phyloP scores from a whole-genome alignment of 192 early-diverging fungal genomes.

The Coemansia sp. region DNA sequence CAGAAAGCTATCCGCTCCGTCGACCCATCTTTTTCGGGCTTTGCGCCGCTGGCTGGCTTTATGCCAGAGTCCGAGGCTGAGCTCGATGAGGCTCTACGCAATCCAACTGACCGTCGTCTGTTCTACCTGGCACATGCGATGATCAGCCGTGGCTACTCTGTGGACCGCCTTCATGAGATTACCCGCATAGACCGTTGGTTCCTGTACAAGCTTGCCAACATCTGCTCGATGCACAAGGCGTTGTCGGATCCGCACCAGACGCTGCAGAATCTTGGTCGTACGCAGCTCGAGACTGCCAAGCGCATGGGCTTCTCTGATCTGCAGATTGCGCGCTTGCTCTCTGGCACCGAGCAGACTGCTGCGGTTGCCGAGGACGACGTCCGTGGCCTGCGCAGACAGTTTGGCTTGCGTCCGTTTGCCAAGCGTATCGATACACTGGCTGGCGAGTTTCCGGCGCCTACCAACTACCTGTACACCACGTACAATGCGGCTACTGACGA shows the following conservation, averaged over 20 bases:
- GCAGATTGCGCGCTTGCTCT: constrained; percentile 71
- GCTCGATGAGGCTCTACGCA: constrained; percentile 63
- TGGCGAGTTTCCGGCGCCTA: constrained; percentile 93
- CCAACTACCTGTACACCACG: constrained; percentile 98
- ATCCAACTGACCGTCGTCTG: constrained; percentile 79
- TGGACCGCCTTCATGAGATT: constrained; percentile 74
- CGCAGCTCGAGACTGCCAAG: constrained; percentile 75
- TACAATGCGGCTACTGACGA: constrained; percentile 89
- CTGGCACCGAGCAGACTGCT: constrained; percentile 10
- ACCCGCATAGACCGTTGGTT: constrained; percentile 93
- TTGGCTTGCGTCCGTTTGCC: constrained; percentile 82
- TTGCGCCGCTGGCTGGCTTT: constrained; percentile 55
- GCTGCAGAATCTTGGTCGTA: constrained; percentile 55
- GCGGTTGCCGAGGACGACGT: constrained; percentile 62
- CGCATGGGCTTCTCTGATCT: constrained; percentile 85
- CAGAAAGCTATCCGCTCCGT: constrained; percentile 96
- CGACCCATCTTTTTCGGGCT: constrained; percentile 90
- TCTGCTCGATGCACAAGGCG: constrained; percentile 60
- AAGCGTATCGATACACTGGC: constrained; percentile 97
- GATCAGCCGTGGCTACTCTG: constrained; percentile 72
- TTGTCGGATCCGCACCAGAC: constrained; percentile 52
- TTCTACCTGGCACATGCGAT: constrained; percentile 83
- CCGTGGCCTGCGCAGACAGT: constrained; percentile 65
- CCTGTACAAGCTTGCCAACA: constrained; percentile 83
- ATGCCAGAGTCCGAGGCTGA: constrained; percentile 41